Base-by-base conservation (phyloP, 2,329 filamentous ascomycete genomes). In the Penicillium nordicum region DNA sequence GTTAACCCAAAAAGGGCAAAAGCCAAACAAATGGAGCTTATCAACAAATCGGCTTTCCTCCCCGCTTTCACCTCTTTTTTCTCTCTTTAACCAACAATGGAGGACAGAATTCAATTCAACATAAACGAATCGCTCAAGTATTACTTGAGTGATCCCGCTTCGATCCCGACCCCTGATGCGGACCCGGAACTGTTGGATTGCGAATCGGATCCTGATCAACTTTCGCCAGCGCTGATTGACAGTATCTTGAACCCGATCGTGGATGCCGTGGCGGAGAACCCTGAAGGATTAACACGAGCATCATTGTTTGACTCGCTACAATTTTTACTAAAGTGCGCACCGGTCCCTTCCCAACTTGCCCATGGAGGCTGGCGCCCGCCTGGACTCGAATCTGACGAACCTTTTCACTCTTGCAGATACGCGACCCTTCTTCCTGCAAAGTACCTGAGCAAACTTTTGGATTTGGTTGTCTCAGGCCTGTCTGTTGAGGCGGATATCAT, bases 61-160 rank as follows among this genome's bases (percentile, higher is more conserved):
- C 57, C 55, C 62, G 60, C 59, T 57, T 56, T 52, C 53, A 41
- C 49, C 58, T 50, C 58, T 34, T 57, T 47, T 54, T 50, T 37
- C 21, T 16, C 53, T 44, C 42, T 42, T 45, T 38, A n/a, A 52
- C 38, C 51, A 88, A 88, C 81, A 69, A 89, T 89, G 79, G 82
- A 82, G 66, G 79, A 80, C 63, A 78, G 76, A 62, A 84, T 92
- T 72, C 84, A 88, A 70, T 99, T 99, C 78, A 90, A 97, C 75
- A 90, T 99, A 76, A 96, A 97, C 74, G 89, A 96, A 79, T 91
- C 92, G 63, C 88, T 97, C 75, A 97, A 96, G 81, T 85, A 90
- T 73, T 99, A 97, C 78, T 90, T 97, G 84, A 95, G 91, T 77
- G 93, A 97, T 73, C 93, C 94, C 9, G 81, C 86, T 44, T 84